Conservation (phyloP, 2,329 filamentous ascomycete genomes). For the Penicillium sp. region DNA sequence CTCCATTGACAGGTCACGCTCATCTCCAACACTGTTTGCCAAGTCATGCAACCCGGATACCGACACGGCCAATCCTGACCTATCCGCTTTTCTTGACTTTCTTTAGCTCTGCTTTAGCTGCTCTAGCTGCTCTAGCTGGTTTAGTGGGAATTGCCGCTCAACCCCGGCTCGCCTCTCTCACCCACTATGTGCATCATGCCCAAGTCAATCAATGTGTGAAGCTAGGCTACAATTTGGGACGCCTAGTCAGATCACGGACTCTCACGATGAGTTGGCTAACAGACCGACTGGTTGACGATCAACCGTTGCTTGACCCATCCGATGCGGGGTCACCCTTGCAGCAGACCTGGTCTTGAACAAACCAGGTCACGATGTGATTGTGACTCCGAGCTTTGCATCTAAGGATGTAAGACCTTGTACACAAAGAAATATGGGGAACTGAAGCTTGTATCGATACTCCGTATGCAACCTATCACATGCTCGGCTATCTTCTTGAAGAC, state of each 20-base stretch:
- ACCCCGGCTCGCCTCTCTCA: too few relatives aligned
- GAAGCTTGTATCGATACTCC: neutral
- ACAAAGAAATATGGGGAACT: slow-evolving; percentile 1
- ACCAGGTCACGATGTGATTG: neutral
- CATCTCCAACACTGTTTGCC: slow-evolving; percentile 1
- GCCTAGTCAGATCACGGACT: slow-evolving; percentile 1
- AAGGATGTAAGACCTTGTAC: neutral
- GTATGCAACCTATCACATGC: slow-evolving; percentile 26
- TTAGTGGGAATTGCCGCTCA: neutral
- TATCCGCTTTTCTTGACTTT: neutral
- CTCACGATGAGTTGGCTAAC: slow-evolving; percentile 5
- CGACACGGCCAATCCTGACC: slow-evolving; percentile 8
- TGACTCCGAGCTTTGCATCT: neutral
- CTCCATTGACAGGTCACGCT: slow-evolving; percentile 5
- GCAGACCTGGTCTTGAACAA: slow-evolving; percentile 17
- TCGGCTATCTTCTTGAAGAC: slow-evolving; percentile 25
- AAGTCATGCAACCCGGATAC: slow-evolving; percentile 13
- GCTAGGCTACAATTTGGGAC: neutral
- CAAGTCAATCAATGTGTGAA: neutral
- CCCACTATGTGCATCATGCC: neutral
- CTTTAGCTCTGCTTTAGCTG: neutral
- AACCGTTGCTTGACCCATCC: slow-evolving; percentile 15
- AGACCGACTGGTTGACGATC: slow-evolving; percentile 12
- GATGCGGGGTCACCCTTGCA: slow-evolving; percentile 26
- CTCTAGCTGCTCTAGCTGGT: neutral